A percentile compares a stretch with the other conserved stretches of the same genome.
Evolutionary conservation across 2,329 filamentous ascomycete species (phyloP).

Genomic region (Orbilia javanica): DNA sequence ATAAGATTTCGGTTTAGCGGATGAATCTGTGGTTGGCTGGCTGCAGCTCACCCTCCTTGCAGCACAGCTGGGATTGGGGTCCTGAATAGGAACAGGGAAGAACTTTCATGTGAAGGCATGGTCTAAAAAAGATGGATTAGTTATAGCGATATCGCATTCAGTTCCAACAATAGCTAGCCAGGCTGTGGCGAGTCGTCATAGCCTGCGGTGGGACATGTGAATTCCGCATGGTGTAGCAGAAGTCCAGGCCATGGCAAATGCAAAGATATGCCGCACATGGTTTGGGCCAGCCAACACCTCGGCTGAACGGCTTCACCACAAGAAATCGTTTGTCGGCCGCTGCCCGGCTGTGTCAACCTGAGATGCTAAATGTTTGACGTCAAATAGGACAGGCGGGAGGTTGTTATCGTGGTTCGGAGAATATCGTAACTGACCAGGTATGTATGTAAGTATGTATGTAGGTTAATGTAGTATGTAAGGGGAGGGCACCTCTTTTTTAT

Average conservation of each 20-base stretch:
- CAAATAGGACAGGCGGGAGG: conserved; percentile 37
- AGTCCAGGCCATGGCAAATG: not conserved
- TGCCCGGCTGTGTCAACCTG: conserved; percentile 34
- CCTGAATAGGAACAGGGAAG: conserved; percentile 10
- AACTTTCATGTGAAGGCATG: conserved; percentile 47
- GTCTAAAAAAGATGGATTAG: not conserved
- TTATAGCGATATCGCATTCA: conserved; percentile 20
- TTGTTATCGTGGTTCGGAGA: conserved; percentile 51
- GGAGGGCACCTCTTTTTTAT: not conserved
- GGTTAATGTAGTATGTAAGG: conserved; percentile 4
- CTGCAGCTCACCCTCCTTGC: conserved; percentile 27
- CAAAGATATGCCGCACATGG: conserved; percentile 27
- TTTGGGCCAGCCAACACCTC: conserved; percentile 40
- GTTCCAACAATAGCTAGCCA: conserved; percentile 20
- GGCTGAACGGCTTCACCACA: conserved; percentile 52
- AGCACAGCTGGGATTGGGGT: not conserved
- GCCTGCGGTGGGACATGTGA: conserved; percentile 22
- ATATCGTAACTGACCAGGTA: conserved; percentile 42
- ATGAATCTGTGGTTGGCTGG: conserved; percentile 40
- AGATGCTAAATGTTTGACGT: conserved; percentile 29
- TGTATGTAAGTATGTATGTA: not conserved
- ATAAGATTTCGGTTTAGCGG: conserved; percentile 59
- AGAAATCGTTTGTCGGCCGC: conserved; percentile 46
- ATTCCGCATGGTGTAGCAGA: not conserved
- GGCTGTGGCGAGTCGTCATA: conserved; percentile 22